These are phyloP conservation scores for Austroboletus novae-zelandiae DNA, from an alignment of 1,284 basidiomycete species.

Conservation along the genomic window DNA sequence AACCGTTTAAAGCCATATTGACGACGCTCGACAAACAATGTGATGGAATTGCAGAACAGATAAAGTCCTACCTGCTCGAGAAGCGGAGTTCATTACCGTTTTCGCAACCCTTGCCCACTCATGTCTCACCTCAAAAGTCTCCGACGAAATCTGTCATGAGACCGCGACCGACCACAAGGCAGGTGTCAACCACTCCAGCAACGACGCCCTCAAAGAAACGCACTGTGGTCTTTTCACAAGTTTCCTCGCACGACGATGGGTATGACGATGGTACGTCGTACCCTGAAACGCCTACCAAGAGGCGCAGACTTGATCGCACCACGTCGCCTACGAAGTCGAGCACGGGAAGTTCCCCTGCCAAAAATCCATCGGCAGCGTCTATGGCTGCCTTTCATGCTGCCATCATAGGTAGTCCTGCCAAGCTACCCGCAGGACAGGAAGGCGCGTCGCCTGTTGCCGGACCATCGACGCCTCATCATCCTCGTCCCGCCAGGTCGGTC, in stretches of 20 bases:
- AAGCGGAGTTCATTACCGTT: not conserved
- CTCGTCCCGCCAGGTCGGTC: not conserved
- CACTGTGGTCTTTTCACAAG: slow-evolving; percentile 12
- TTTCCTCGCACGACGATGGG: not conserved
- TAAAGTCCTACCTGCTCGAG: slow-evolving; percentile 14
- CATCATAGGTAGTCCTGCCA: slow-evolving; percentile 11
- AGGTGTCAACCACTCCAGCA: not conserved
- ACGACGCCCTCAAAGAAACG: slow-evolving; percentile 26
- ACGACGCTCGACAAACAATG: slow-evolving; percentile 24
- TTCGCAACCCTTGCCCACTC: not conserved
- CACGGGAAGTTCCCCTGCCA: slow-evolving; percentile 8
- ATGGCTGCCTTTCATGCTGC: slow-evolving; percentile 23
- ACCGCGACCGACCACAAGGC: not conserved
- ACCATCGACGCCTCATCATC: slow-evolving; percentile 28
- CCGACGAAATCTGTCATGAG: slow-evolving; percentile 17
- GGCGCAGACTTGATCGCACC: slow-evolving; percentile 16
- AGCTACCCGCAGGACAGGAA: not conserved
- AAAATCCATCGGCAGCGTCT: slow-evolving; percentile 1
- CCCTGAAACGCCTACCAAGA: slow-evolving; percentile 32
- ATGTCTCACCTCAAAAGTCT: slow-evolving; percentile 18
- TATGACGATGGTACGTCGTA: slow-evolving; percentile 1
- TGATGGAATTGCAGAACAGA: slow-evolving; percentile 26
- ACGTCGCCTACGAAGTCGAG: slow-evolving; percentile 12
- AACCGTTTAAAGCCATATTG: slow-evolving; percentile 22
- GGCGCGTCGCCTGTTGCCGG: too few species aligned